A percentile compares a stretch with the other conserved stretches of the same genome.
phyloP scores from a whole-genome alignment of 371 early-diverging fungal genomes.

The Mortierella sp. region DNA sequence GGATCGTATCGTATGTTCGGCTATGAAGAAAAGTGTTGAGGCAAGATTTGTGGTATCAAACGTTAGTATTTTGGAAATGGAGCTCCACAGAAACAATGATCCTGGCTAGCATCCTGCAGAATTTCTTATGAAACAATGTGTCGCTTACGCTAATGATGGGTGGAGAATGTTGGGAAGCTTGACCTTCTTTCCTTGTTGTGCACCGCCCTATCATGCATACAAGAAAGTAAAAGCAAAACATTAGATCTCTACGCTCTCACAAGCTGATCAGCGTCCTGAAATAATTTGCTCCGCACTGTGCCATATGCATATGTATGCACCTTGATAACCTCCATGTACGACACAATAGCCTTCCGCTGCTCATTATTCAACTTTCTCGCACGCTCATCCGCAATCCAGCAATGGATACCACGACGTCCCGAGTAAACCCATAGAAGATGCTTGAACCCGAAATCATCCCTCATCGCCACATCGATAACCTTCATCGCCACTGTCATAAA shows the following conservation, averaged over 20 bases:
- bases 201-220: conserved; percentile 73
- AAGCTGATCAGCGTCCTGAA: neutral
- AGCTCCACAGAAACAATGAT: no score
- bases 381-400: conserved; percentile 97
- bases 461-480: conserved; percentile 81
- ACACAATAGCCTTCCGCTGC: conserved; percentile 89
- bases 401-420: conserved; percentile 99
- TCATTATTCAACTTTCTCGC: conserved; percentile 85
- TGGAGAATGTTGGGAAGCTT: conserved; percentile 70
- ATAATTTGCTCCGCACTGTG: conserved; percentile 21
- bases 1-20: conserved; percentile 73
- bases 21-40: conserved; percentile 43
- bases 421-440: conserved; percentile 97
- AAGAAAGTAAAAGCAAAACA: neutral
- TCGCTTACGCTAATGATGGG: conserved; percentile 71
- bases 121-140: neutral
- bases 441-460: conserved; percentile 97
- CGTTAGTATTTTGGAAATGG: no score
- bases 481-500: conserved; percentile 96
- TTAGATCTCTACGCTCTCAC: neutral
- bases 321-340: conserved; percentile 88
- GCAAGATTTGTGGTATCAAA: no score
- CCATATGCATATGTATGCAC: conserved; percentile 32
- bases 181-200: conserved; percentile 79
- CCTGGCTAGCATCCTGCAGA: neutral